phyloP scores from a whole-genome alignment of 169 alveolate genomes.

The Theileria sp. region DNA sequence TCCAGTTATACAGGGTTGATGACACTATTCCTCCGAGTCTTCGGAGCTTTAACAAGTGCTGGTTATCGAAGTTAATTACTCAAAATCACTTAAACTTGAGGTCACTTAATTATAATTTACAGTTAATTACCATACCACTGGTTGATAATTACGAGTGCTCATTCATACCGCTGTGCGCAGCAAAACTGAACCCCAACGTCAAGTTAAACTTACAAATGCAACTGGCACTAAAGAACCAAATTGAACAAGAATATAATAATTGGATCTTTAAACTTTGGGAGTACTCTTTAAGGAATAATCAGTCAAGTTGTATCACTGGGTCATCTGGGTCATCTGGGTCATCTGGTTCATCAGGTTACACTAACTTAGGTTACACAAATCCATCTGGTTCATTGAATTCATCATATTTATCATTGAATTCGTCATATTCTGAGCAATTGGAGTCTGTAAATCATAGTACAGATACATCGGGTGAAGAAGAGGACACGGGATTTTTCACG shows the following conservation, averaged over 20 bases:
- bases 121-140: constrained; percentile 37
- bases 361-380: neutral
- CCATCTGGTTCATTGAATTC: no score
- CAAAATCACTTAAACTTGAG: neutral
- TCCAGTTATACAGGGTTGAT: constrained; percentile 42
- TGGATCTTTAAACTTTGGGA: constrained; percentile 60
- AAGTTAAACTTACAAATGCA: constrained; percentile 31
- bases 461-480: neutral
- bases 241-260: constrained; percentile 47
- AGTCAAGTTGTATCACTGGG: neutral
- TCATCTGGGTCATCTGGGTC: neutral
- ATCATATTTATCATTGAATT: no score
- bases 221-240: constrained; percentile 23
- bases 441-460: neutral
- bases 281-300: constrained; percentile 16
- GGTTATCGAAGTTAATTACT: constrained; percentile 44
- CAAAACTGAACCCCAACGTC: constrained; percentile 15
- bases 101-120: constrained; percentile 16
- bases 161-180: constrained; percentile 58
- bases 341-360: neutral
- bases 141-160: constrained; percentile 44
- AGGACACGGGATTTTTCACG: neutral
- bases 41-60: constrained; percentile 31
- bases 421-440: no score
- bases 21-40: constrained; percentile 17